phyloP scores from a whole-genome alignment of 1,284 basidiomycete species.

The Neolentinus lepideus region DNA sequence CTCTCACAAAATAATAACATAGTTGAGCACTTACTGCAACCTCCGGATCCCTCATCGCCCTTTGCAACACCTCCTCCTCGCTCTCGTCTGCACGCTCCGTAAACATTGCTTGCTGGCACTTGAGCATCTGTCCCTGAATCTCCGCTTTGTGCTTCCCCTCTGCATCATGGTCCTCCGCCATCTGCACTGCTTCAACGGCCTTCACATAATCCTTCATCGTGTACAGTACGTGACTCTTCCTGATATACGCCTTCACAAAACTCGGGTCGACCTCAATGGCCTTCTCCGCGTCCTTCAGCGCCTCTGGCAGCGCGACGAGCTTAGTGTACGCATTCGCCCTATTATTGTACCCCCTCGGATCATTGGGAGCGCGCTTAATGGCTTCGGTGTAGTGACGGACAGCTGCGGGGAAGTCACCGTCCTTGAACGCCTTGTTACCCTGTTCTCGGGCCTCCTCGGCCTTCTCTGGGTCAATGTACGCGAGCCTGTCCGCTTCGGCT shows the following conservation, averaged over 20 bases:
- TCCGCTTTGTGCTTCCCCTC: slow-evolving; percentile 77
- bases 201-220: slow-evolving; percentile 91
- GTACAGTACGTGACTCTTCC: slow-evolving; percentile 84
- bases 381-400: slow-evolving; percentile 94
- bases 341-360: slow-evolving; percentile 95
- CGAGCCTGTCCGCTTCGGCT: slow-evolving; percentile 70
- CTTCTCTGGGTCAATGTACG: slow-evolving; percentile 88
- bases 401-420: slow-evolving; percentile 84
- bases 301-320: slow-evolving; percentile 89
- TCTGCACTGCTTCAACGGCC: slow-evolving; percentile 77
- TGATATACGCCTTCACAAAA: slow-evolving; percentile 95
- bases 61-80: slow-evolving; percentile 87
- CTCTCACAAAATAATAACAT: background rate
- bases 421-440: slow-evolving; percentile 91
- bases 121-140: slow-evolving; percentile 73
- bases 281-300: slow-evolving; percentile 91
- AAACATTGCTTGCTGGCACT: slow-evolving; percentile 78
- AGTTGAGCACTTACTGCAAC: slow-evolving; percentile 59
- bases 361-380: slow-evolving; percentile 90
- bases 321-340: slow-evolving; percentile 96
- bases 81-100: slow-evolving; percentile 81
- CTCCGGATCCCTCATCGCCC: slow-evolving; percentile 98
- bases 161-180: slow-evolving; percentile 68
- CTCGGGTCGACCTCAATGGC: slow-evolving; percentile 89
- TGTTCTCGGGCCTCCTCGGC: slow-evolving; percentile 84